Conservation (phyloP, 2,329 filamentous ascomycete species). For the Trichoderma afroharzianum region DNA sequence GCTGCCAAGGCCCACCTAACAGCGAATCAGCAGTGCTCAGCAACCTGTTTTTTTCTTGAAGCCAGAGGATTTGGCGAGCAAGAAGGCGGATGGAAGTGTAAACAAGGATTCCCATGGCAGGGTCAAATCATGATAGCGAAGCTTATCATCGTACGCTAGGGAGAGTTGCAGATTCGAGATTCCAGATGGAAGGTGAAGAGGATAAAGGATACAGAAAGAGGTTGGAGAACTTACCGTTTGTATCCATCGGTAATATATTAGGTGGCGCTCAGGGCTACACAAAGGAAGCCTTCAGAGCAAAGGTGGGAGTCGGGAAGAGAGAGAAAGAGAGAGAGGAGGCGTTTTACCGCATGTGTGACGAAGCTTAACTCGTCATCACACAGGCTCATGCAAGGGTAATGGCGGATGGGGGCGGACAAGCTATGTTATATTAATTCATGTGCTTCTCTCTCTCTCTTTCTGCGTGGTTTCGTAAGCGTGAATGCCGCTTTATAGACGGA, state of each 20-base stretch:
- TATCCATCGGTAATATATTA: slow-evolving; percentile 28
- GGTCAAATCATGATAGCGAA: neutral
- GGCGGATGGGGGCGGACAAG: neutral
- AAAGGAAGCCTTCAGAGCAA: slow-evolving; percentile 3
- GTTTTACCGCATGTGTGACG: slow-evolving; percentile 12
- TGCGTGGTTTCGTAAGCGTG: neutral
- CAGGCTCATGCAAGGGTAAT: neutral
- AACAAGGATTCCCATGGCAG: neutral
- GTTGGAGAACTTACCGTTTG: slow-evolving; percentile 27
- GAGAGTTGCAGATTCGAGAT: neutral
- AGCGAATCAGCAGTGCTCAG: neutral
- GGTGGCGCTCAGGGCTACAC: slow-evolving; percentile 2
- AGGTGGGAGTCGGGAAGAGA: neutral
- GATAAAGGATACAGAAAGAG: neutral
- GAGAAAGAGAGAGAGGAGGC: neutral
- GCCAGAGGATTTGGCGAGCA: neutral
- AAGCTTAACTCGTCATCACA: slow-evolving; percentile 16
- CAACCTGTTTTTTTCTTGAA: neutral
- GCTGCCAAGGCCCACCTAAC: slow-evolving; percentile 29
- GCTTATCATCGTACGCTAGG: neutral
- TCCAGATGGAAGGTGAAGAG: neutral
- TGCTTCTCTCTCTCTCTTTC: neutral
- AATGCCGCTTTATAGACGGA: neutral
- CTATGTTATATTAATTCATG: neutral
- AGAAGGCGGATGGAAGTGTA: neutral